Evolutionary conservation across 2,329 filamentous ascomycete genomes (phyloP).

Genomic region (Mariannaea sp.): DNA sequence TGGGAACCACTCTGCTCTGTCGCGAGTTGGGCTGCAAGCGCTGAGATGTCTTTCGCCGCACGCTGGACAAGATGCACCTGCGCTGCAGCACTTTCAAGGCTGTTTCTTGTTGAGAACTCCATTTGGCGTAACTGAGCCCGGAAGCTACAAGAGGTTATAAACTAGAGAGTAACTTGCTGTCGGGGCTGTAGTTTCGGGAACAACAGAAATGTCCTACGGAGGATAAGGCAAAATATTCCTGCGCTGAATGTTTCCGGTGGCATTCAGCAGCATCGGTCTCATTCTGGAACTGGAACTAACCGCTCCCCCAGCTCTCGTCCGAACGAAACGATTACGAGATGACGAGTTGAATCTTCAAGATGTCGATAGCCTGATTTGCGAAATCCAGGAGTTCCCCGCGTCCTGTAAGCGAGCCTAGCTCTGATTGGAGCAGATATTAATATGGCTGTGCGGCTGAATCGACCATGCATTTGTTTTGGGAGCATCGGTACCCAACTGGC

Average conservation of each 20-base stretch:
- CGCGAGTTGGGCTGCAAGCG: neutral
- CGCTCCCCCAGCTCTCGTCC: too few relatives aligned
- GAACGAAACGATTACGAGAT: too few relatives aligned
- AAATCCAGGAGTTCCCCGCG: neutral
- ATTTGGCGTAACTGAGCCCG: too few relatives aligned
- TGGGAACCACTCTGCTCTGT: neutral
- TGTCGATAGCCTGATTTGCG: neutral
- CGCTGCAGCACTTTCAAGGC: neutral
- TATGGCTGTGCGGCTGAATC: neutral
- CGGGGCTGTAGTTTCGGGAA: too few relatives aligned
- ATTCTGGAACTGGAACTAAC: too few relatives aligned
- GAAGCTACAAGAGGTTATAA: too few relatives aligned
- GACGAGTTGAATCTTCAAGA: too few relatives aligned
- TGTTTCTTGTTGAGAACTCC: neutral
- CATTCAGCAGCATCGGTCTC: too few relatives aligned
- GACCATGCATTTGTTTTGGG: neutral
- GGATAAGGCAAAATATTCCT: too few relatives aligned
- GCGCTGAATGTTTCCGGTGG: too few relatives aligned
- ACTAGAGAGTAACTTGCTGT: too few relatives aligned
- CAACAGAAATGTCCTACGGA: too few relatives aligned
- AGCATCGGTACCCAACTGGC: neutral
- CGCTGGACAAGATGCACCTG: neutral
- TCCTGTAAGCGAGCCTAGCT: neutral
- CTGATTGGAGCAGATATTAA: neutral
- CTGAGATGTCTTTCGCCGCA: neutral